phyloP scores from a whole-genome alignment of 2,329 filamentous ascomycete species.

The Alternaria panax region DNA sequence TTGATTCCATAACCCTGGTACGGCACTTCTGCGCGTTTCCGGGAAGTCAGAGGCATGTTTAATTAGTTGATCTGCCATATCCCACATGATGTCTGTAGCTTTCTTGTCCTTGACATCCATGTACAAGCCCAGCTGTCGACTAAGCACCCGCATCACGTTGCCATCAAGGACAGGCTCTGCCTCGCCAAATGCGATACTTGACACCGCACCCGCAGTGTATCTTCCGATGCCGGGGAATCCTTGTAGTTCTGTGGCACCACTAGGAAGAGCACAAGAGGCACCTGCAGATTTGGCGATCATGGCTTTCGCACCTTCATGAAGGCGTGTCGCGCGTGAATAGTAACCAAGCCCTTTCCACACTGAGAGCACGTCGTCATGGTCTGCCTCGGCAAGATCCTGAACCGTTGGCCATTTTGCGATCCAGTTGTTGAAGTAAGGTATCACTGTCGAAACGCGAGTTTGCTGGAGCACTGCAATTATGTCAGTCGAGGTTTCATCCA shows the following conservation, averaged over 20 bases:
- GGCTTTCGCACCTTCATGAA: conserved; percentile 64
- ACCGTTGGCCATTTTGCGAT: conserved; percentile 68
- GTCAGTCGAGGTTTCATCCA: neutral
- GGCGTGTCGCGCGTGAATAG: conserved; percentile 68
- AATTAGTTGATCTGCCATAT: conserved; percentile 64
- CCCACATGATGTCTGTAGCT: conserved; percentile 63
- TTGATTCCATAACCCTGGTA: conserved; percentile 69
- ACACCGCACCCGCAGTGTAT: conserved; percentile 69
- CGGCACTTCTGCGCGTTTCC: conserved; percentile 52
- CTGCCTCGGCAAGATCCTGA: conserved; percentile 62
- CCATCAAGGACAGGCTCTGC: conserved; percentile 69
- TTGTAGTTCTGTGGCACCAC: conserved; percentile 54
- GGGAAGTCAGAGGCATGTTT: conserved; percentile 55
- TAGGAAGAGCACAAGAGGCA: conserved; percentile 60
- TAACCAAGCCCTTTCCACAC: conserved; percentile 70
- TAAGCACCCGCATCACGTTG: conserved; percentile 68
- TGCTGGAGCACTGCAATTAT: conserved; percentile 64
- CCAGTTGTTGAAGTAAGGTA: conserved; percentile 70
- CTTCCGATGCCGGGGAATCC: conserved; percentile 67
- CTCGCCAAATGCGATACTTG: conserved; percentile 68
- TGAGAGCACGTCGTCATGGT: conserved; percentile 63
- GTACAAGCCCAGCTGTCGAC: conserved; percentile 65
- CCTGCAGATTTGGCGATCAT: conserved; percentile 52
- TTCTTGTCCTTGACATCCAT: conserved; percentile 66
- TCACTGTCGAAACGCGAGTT: conserved; percentile 67